Evolutionary conservation across 2,329 filamentous ascomycete genomes (phyloP).

Genomic region (Aureobasidium melanogenum): DNA sequence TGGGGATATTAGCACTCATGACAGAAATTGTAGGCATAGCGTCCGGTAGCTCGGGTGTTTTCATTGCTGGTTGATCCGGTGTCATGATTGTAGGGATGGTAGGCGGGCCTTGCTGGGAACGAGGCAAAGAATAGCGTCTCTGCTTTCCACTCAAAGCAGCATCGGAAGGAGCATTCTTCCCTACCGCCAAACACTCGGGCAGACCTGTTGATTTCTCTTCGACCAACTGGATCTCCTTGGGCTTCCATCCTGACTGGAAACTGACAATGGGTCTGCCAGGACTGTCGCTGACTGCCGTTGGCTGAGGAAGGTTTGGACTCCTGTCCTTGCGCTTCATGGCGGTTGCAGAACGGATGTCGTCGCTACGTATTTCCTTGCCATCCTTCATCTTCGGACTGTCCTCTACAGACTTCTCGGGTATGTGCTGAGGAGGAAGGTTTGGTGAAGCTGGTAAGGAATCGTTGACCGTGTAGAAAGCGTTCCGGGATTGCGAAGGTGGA

Average conservation of each 20-base stretch:
- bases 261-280: slow-evolving; percentile 93
- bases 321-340: slow-evolving; percentile 82
- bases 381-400: slow-evolving; percentile 53
- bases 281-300: slow-evolving; percentile 82
- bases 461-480: slow-evolving; percentile 72
- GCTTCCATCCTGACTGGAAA: slow-evolving; percentile 79
- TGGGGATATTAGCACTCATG: slow-evolving; percentile 22
- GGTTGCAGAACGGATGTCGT: slow-evolving; percentile 84
- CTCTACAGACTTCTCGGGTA: slow-evolving; percentile 32
- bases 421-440: slow-evolving; percentile 21
- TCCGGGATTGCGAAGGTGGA: slow-evolving; percentile 71
- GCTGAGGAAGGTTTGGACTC: slow-evolving; percentile 77
- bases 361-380: slow-evolving; percentile 71
- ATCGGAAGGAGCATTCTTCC: background rate
- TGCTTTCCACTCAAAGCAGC: slow-evolving; percentile 3
- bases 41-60: slow-evolving; percentile 15
- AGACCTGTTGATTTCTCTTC: slow-evolving; percentile 22
- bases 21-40: background rate
- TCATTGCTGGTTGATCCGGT: slow-evolving; percentile 27
- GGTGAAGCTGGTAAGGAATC: slow-evolving; percentile 30
- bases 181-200: background rate
- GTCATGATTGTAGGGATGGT: slow-evolving; percentile 43
- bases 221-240: slow-evolving; percentile 65
- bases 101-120: slow-evolving; percentile 13
- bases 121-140: slow-evolving; percentile 1